Evolutionary conservation across 805 yeast genomes (phyloP).

Genomic region (Starmera dryadoides): DNA sequence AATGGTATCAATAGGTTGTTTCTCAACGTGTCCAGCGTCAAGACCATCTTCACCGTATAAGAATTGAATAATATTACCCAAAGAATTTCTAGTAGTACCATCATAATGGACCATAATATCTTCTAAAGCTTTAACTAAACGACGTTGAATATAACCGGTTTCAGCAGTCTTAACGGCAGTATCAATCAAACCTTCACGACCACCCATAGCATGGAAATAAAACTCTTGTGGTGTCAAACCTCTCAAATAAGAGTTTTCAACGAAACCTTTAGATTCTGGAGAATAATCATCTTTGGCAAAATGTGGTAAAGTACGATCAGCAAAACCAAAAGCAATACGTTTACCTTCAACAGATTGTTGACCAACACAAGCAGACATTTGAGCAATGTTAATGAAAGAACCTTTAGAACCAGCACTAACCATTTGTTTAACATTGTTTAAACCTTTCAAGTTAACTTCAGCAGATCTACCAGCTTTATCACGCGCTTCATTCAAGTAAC

Average conservation of each 20-base stretch:
- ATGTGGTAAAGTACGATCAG: slow-evolving; percentile 95
- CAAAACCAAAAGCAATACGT: slow-evolving; percentile 96
- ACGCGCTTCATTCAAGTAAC: slow-evolving; percentile 95
- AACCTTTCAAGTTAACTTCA: slow-evolving; percentile 88
- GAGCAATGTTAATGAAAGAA: slow-evolving; percentile 96
- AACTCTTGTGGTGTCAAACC: slow-evolving; percentile 98
- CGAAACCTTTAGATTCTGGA: slow-evolving; percentile 97
- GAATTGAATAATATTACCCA: slow-evolving; percentile 94
- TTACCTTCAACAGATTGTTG: slow-evolving; percentile 99
- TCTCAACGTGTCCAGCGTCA: slow-evolving; percentile 97
- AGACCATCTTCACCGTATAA: slow-evolving; percentile 98
- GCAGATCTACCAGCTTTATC: slow-evolving; percentile 99
- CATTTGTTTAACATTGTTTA: slow-evolving; percentile 97
- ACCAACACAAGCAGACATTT: slow-evolving; percentile 99
- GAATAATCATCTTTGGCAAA: slow-evolving; percentile 98
- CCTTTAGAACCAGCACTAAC: slow-evolving; percentile 99
- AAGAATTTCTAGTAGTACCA: slow-evolving; percentile 95
- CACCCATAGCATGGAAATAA: slow-evolving; percentile 99
- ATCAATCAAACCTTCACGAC: slow-evolving; percentile 99
- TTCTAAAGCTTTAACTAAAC: slow-evolving; percentile 92
- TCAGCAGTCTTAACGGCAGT: slow-evolving; percentile 99
- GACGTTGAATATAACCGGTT: slow-evolving; percentile 97
- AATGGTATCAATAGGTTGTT: slow-evolving; percentile 90
- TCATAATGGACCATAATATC: slow-evolving; percentile 98
- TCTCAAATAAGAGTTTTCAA: slow-evolving; percentile 92